Evolutionary conservation across 805 yeast genomes (phyloP), one percentile per base, ranked within the genome.

Genomic region (Torulaspora maleeae): DNA sequence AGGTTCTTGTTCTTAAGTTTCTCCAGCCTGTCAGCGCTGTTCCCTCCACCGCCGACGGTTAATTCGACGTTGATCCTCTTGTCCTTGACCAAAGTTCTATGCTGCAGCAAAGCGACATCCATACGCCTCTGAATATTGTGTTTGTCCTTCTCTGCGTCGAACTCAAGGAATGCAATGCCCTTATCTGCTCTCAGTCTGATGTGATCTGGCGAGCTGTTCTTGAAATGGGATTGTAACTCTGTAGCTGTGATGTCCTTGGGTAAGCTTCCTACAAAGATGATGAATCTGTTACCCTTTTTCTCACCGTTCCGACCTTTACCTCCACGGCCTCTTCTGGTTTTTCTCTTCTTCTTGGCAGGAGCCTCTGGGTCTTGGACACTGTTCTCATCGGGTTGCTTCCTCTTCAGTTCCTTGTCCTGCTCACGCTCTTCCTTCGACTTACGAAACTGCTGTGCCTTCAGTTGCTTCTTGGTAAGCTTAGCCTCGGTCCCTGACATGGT

Each of bases 1-100:
- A 78, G 83, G 63, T 91, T 91, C 73, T 91, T 91, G 39, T 76
- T 77, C 59, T 79, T 78, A 55, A 93, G 74, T 67, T 93, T 93
- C 44, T 77, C 75, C 38, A 78, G 56, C 59, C 95, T 71, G 34
- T 70, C 74, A 47, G 75, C 70, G 8, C 95, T 81, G 63, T 91
- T 91, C 45, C 97, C 97, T 38, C 99, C 99, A 34, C 99, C 99
- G 45, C 99, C 99, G 41, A 88, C 99, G 2, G 98, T 93, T 56
- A 93, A 74, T 64, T 93, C 99, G 28, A 93, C 97, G 60, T 93
- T 93, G 59, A 93, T 90, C 63, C 82, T 87, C 54, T 96, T 75
- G 36, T 76, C 74, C 46, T 78, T 75, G 52, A 91, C 62, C 8
- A 71, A 57, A 3, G 91, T 74, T 66, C 87, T 95, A 65, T 93